A percentile compares a stretch with the other conserved stretches of the same genome.
These are phyloP conservation scores for Neolentinus lepideus DNA, from an alignment of 1,284 basidiomycete genomes.

Conservation along the genomic window DNA sequence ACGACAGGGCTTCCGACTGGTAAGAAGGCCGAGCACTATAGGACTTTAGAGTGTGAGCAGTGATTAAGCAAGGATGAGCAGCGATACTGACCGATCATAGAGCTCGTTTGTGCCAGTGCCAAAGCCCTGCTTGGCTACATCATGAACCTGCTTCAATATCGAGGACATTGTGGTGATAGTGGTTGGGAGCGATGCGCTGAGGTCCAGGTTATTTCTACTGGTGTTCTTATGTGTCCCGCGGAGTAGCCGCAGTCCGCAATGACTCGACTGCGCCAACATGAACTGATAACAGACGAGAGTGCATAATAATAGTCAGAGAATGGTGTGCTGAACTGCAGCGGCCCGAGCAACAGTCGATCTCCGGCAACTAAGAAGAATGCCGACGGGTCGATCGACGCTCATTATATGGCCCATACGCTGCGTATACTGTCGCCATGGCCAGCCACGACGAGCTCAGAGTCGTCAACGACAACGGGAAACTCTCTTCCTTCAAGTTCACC, in stretches of 20 bases:
- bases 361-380: too few species aligned
- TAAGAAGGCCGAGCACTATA: slow-evolving; percentile 66
- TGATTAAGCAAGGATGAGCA: not conserved
- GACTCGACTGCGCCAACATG: not conserved
- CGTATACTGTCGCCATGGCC: too few species aligned
- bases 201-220: not conserved
- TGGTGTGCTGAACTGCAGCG: too few species aligned
- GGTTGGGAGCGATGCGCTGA: not conserved
- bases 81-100: slow-evolving; percentile 52
- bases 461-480: not conserved
- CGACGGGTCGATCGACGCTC: too few species aligned
- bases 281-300: not conserved
- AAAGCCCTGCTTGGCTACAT: slow-evolving; percentile 59
- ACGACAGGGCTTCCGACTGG: slow-evolving; percentile 44
- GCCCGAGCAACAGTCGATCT: too few species aligned
- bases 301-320: too few species aligned
- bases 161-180: slow-evolving; percentile 13
- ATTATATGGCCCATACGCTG: too few species aligned
- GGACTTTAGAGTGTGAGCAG: not conserved
- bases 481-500: not conserved
- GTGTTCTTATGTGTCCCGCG: not conserved
- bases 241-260: not conserved
- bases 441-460: not conserved
- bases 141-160: slow-evolving; percentile 33
- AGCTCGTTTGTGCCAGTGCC: slow-evolving; percentile 65